A percentile compares a stretch with the other conserved stretches of the same genome.
Evolutionary conservation across 371 early-diverging fungal genomes (phyloP).

Genomic region (Rhizopus arrhizus): DNA sequence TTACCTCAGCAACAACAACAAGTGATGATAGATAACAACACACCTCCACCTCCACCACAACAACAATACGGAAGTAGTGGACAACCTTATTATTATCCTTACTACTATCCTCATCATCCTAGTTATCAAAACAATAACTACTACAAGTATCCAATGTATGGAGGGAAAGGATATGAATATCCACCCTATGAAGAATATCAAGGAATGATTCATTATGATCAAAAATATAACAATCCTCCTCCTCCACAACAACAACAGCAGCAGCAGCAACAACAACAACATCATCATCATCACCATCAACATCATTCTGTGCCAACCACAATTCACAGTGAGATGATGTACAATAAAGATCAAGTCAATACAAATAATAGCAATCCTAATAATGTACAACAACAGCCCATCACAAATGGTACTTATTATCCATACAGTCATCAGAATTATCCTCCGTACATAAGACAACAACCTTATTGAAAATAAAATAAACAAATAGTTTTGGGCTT

Average conservation of each 20-base stretch:
- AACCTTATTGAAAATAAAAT: slow-evolving; percentile 1
- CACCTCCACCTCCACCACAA: neutral
- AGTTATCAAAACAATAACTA: neutral
- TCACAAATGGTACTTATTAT: neutral
- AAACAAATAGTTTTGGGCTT: neutral
- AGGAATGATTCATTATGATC: neutral
- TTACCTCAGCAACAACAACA: neutral
- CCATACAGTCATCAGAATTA: slow-evolving; percentile 2
- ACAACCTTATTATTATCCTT: neutral
- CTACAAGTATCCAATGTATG: slow-evolving; percentile 4
- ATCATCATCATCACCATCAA: neutral
- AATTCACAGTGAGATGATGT: slow-evolving; percentile 3
- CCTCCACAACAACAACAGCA: neutral
- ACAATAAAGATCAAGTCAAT: slow-evolving; percentile 3
- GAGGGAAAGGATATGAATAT: slow-evolving; percentile 2
- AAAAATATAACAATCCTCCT: neutral
- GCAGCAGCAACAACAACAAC: neutral
- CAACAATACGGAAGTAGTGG: neutral
- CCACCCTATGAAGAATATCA: slow-evolving; percentile 6
- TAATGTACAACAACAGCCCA: slow-evolving; percentile 5
- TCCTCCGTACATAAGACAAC: slow-evolving; percentile 3
- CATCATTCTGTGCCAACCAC: neutral
- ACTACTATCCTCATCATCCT: neutral
- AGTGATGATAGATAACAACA: neutral
- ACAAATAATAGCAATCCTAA: neutral